These are phyloP conservation scores for Acrodontium crateriforme DNA, from an alignment of 2,329 filamentous ascomycete species.

Conservation along the genomic window DNA sequence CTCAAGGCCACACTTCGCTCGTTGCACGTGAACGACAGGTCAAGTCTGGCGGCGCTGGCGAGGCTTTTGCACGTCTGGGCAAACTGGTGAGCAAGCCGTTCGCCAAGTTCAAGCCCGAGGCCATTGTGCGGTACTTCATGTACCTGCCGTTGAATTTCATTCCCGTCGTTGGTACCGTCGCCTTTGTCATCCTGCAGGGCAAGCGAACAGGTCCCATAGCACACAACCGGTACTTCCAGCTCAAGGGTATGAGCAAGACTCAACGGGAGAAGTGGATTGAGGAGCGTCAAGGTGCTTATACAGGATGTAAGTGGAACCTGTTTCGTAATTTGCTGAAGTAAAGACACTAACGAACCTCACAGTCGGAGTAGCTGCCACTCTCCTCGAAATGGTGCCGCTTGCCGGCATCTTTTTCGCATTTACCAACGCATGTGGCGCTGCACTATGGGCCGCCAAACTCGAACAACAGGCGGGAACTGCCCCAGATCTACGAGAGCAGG, in stretches of 20 bases:
- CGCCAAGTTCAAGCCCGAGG: constrained; percentile 37
- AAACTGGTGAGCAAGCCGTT: constrained; percentile 44
- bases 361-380: constrained; percentile 63
- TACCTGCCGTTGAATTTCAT: constrained; percentile 90
- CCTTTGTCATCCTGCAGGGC: constrained; percentile 64
- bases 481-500: constrained; percentile 20
- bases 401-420: constrained; percentile 74
- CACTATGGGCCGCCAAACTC: constrained; percentile 71
- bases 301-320: too few relatives aligned
- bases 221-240: constrained; percentile 65
- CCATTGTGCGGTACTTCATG: constrained; percentile 64
- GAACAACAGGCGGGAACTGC: constrained; percentile 20
- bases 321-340: too few relatives aligned
- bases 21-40: constrained; percentile 65
- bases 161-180: constrained; percentile 67
- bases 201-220: constrained; percentile 39
- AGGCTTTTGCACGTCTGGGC: constrained; percentile 43
- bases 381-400: constrained; percentile 74
- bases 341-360: constrained; percentile 12
- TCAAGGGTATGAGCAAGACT: constrained; percentile 64
- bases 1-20: constrained; percentile 42
- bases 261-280: constrained; percentile 57
- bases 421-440: constrained; percentile 83
- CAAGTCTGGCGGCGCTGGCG: constrained; percentile 36
- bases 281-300: constrained; percentile 61